phyloP scores from a whole-genome alignment of 2,329 filamentous ascomycete genomes.

The Epicoccum nigrum region DNA sequence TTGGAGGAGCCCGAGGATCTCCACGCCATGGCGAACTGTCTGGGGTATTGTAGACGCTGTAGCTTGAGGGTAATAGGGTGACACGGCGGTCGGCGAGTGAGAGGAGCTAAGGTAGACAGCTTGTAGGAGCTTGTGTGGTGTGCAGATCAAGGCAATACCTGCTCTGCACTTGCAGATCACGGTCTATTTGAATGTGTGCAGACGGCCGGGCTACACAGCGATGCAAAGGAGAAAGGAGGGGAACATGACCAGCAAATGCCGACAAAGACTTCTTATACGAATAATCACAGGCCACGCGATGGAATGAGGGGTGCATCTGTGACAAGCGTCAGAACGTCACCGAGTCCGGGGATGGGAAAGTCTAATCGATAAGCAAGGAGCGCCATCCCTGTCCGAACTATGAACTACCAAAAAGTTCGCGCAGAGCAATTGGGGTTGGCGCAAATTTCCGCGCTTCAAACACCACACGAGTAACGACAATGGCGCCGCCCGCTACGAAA shows the following conservation, averaged over 20 bases:
- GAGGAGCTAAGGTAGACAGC: conserved; percentile 24
- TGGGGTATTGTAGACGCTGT: conserved; percentile 12
- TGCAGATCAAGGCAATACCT: no score
- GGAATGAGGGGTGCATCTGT: conserved; percentile 18
- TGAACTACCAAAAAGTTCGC: neutral
- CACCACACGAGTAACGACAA: conserved; percentile 24
- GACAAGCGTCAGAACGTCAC: conserved; percentile 15
- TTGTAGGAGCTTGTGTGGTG: conserved; percentile 17
- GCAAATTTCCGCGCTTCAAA: conserved; percentile 23
- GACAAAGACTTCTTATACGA: neutral
- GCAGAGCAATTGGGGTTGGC: no score
- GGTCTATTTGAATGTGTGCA: neutral
- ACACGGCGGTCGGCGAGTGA: conserved; percentile 19
- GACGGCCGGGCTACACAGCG: conserved; percentile 31
- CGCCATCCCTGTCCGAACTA: neutral
- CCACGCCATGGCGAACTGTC: conserved; percentile 78
- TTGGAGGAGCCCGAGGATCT: conserved; percentile 79
- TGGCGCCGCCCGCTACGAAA: conserved; percentile 50
- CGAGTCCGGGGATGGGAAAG: conserved; percentile 8
- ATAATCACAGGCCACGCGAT: conserved; percentile 1
- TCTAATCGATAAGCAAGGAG: conserved; percentile 28
- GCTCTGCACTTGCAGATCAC: neutral
- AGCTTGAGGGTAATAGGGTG: conserved; percentile 5
- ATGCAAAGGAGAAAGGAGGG: conserved; percentile 11
- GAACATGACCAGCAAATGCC: neutral